Evolutionary conservation across 441 rosid species (phyloP).

Genomic region (Erodium moschatum): DNA sequence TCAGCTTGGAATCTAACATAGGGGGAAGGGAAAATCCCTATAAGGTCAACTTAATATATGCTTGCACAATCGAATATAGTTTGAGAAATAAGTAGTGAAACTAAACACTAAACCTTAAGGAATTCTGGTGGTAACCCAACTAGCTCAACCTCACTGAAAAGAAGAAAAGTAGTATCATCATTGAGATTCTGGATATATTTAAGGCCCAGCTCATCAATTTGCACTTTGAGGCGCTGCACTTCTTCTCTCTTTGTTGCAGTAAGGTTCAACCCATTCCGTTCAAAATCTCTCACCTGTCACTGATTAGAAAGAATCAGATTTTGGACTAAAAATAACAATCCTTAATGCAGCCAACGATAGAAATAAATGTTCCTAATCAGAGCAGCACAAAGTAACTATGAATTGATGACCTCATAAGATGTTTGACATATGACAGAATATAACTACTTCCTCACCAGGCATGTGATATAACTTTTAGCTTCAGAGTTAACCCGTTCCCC

Average conservation of each 20-base stretch:
- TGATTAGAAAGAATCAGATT: constrained; percentile 41
- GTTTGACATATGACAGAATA: not conserved
- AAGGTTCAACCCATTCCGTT: constrained; percentile 81
- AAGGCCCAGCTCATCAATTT: constrained; percentile 66
- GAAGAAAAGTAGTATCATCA: constrained; percentile 56
- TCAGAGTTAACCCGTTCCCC: constrained; percentile 52
- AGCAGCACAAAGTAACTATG: not conserved
- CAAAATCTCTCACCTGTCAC: constrained; percentile 95
- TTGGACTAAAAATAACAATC: constrained; percentile 19
- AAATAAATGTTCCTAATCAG: not conserved
- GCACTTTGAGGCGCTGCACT: constrained; percentile 57
- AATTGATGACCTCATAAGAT: too few relatives aligned
- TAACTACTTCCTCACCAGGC: constrained; percentile 63
- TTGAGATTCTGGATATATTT: constrained; percentile 62
- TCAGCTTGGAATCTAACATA: not conserved
- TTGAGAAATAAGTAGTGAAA: not conserved
- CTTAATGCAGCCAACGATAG: not conserved
- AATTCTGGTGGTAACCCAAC: constrained; percentile 65
- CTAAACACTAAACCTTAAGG: constrained; percentile 44
- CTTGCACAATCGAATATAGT: not conserved
- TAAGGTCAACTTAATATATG: not conserved
- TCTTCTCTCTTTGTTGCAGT: constrained; percentile 69
- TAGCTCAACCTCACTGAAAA: constrained; percentile 60
- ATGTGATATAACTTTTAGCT: constrained; percentile 48
- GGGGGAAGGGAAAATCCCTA: not conserved